Conservation (phyloP, 192 early-diverging fungal genomes). For the Backusella morwellensis region DNA sequence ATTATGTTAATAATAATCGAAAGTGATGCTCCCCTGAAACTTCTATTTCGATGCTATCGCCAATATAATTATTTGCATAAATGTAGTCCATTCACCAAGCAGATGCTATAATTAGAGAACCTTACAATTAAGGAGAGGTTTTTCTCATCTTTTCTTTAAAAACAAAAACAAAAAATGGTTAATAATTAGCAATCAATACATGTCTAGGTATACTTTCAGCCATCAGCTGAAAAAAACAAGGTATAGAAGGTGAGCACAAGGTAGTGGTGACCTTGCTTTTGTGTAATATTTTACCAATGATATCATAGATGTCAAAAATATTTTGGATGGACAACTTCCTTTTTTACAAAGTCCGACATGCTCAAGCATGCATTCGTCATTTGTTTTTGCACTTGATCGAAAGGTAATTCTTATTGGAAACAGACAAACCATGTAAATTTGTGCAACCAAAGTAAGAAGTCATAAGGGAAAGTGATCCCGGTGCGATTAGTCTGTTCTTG, state of each 20-base stretch:
- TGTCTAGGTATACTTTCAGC: too few relatives aligned
- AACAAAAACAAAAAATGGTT: too few relatives aligned
- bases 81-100: neutral
- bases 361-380: neutral
- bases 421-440: neutral
- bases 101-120: neutral
- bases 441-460: neutral
- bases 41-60: neutral
- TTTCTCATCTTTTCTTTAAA: neutral
- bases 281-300: neutral
- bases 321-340: neutral
- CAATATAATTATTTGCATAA: neutral
- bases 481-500: neutral
- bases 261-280: neutral
- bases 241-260: neutral
- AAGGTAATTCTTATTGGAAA: neutral
- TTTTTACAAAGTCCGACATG: neutral
- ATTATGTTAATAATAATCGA: neutral
- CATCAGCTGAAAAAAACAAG: neutral
- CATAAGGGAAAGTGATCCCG: neutral
- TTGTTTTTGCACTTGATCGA: neutral
- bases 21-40: neutral
- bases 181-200: neutral
- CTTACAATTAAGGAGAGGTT: neutral
- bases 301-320: conserved; percentile 3